phyloP scores from a whole-genome alignment of 179 eudicot species.

The Beta macrorhiza region DNA sequence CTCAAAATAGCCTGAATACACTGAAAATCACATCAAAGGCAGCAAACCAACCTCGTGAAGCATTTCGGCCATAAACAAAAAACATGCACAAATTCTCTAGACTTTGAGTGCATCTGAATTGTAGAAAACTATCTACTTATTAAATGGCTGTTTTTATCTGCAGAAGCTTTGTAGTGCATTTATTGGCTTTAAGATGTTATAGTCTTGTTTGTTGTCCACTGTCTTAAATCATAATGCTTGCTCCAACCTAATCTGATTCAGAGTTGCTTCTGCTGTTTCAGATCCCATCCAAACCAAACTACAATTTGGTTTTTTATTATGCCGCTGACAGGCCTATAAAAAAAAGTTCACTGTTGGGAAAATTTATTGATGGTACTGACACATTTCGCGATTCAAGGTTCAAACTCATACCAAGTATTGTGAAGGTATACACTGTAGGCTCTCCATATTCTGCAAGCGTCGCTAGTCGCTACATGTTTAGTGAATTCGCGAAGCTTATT shows the following conservation, averaged over 20 bases:
- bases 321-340: slow-evolving; percentile 87
- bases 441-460: neutral
- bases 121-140: too few relatives aligned
- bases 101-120: too few relatives aligned
- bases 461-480: neutral
- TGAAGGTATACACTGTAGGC: slow-evolving; percentile 53
- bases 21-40: too few relatives aligned
- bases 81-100: too few relatives aligned
- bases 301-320: slow-evolving; percentile 88
- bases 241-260: slow-evolving; percentile 6
- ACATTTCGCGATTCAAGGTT: slow-evolving; percentile 87
- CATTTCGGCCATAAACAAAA: too few relatives aligned
- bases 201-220: slow-evolving; percentile 4
- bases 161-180: slow-evolving; percentile 1
- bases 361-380: slow-evolving; percentile 79
- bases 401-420: slow-evolving; percentile 94
- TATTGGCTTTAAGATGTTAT: neutral
- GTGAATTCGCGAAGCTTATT: slow-evolving; percentile 10
- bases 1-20: too few relatives aligned
- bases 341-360: slow-evolving; percentile 64
- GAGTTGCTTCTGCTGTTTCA: slow-evolving; percentile 32
- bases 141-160: neutral
- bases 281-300: slow-evolving; percentile 95
- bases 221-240: neutral
- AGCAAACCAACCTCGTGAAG: too few relatives aligned